Evolutionary conservation across 352 stramenopile species (phyloP).

Genomic region (Phytophthora pinifolia): DNA sequence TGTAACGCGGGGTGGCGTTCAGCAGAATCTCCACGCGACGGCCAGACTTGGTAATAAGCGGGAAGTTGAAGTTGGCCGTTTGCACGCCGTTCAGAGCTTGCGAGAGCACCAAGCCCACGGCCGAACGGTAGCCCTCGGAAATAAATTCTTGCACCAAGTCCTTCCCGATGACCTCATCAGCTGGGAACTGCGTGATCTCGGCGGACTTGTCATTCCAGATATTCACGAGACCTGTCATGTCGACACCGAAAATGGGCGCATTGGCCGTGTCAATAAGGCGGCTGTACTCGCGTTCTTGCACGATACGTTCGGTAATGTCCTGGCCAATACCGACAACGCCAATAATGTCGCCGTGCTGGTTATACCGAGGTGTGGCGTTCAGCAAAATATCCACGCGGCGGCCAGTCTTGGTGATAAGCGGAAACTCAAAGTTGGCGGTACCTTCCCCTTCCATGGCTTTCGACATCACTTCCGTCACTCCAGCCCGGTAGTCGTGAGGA

Average conservation of each 20-base stretch:
- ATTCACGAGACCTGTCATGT: slow-evolving; percentile 74
- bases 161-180: slow-evolving; percentile 88
- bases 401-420: slow-evolving; percentile 81
- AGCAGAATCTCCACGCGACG: slow-evolving; percentile 77
- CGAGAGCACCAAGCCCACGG: slow-evolving; percentile 64
- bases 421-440: slow-evolving; percentile 88
- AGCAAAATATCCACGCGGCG: slow-evolving; percentile 79
- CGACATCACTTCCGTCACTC: slow-evolving; percentile 61
- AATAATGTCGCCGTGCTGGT: slow-evolving; percentile 79
- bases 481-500: slow-evolving; percentile 58
- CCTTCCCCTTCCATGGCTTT: slow-evolving; percentile 63
- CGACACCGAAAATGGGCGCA: slow-evolving; percentile 86
- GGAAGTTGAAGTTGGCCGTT: slow-evolving; percentile 85
- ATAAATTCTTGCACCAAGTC: slow-evolving; percentile 91
- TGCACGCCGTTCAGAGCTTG: slow-evolving; percentile 71
- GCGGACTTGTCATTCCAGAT: slow-evolving; percentile 92
- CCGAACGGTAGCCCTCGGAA: slow-evolving; percentile 63
- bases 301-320: slow-evolving; percentile 80
- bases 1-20: slow-evolving; percentile 76
- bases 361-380: slow-evolving; percentile 81
- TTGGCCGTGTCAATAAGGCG: slow-evolving; percentile 89
- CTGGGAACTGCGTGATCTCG: slow-evolving; percentile 87
- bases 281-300: slow-evolving; percentile 88
- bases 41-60: slow-evolving; percentile 74
- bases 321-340: slow-evolving; percentile 83